These are phyloP conservation scores for Sporothrix humicola DNA, from an alignment of 2,329 filamentous ascomycete species.

Conservation along the genomic window DNA sequence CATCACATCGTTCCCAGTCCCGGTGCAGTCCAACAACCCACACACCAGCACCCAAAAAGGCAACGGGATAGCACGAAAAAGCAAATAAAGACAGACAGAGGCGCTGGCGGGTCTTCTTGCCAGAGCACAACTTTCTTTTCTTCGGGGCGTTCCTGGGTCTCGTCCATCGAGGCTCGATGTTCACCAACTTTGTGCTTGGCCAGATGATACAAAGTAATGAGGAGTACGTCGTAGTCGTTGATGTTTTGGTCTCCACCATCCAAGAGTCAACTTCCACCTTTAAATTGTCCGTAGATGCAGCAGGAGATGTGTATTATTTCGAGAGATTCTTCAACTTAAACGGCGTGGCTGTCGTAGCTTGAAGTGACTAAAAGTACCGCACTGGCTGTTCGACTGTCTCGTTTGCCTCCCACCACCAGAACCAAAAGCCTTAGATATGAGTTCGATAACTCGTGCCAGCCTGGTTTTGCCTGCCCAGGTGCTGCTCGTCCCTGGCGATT, in stretches of 20 bases:
- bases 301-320: too few relatives aligned
- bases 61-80: background rate
- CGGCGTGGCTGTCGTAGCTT: too few relatives aligned
- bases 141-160: background rate
- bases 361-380: background rate
- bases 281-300: too few relatives aligned
- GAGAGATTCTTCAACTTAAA: too few relatives aligned
- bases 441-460: background rate
- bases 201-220: background rate
- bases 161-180: background rate
- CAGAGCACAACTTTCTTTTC: slow-evolving; percentile 13
- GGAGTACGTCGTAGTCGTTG: too few relatives aligned
- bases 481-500: slow-evolving; percentile 12
- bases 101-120: background rate
- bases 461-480: background rate
- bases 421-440: background rate
- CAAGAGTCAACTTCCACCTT: background rate
- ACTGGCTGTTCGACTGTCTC: background rate
- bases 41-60: background rate
- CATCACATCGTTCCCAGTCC: slow-evolving; percentile 1
- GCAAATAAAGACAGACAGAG: background rate
- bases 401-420: background rate
- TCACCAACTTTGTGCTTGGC: background rate
- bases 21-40: background rate
- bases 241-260: background rate